These are phyloP conservation scores for Chlamydomonas sp. DNA, from an alignment of 139 green algal genomes.

Conservation along the genomic window DNA sequence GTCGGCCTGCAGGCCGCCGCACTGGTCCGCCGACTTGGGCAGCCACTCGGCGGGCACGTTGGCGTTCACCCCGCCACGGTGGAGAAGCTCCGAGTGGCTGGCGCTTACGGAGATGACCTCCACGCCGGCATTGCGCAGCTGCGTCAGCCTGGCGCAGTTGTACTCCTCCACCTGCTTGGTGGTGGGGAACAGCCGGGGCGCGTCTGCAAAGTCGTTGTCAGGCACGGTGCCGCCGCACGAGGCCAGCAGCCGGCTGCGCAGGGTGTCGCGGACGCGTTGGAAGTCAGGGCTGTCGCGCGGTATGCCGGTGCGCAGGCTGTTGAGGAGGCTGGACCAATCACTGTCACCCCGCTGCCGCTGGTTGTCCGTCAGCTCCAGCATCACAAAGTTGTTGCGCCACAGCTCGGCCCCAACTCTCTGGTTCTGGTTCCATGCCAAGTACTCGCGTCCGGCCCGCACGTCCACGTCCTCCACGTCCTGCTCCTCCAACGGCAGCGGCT, in stretches of 20 bases:
- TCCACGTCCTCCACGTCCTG: no score
- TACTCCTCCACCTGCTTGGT: neutral
- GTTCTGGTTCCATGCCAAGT: neutral
- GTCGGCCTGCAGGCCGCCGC: constrained; percentile 1
- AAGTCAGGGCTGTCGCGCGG: neutral
- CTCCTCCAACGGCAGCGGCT: no score
- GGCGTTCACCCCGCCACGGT: neutral
- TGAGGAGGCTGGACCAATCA: constrained; percentile 4
- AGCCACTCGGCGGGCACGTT: neutral
- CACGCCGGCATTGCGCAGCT: neutral
- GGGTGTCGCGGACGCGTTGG: neutral
- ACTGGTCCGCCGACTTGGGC: neutral
- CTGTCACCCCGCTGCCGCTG: constrained; percentile 17
- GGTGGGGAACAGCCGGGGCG: neutral
- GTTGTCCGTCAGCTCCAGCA: constrained; percentile 3
- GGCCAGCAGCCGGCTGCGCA: neutral
- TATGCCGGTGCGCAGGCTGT: neutral
- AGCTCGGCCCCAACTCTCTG: neutral
- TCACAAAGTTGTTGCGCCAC: neutral
- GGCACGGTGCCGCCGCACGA: neutral
- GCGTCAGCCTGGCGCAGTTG: neutral
- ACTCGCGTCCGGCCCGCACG: no score
- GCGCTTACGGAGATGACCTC: neutral
- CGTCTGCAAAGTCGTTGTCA: neutral
- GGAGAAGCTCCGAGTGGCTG: neutral